Base-by-base conservation (phyloP, 805 yeast genomes). In the Teunomyces cretensis region DNA sequence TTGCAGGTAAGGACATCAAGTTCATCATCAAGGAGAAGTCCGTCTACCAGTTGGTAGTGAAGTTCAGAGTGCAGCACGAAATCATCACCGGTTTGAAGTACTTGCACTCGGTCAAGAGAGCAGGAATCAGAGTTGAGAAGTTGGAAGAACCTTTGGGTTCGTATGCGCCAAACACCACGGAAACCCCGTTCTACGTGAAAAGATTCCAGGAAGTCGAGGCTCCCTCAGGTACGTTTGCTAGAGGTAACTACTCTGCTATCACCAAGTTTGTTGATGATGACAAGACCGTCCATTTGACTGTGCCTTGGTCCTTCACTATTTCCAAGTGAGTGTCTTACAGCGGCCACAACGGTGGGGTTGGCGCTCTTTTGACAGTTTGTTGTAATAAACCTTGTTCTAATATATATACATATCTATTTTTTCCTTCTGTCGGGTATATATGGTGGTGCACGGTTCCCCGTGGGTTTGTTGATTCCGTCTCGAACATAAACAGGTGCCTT, bases 251-350 rank as follows among this genome's bases (percentile, higher is more conserved):
- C 69, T 78, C 83, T 36, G 96, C 96, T 6, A 74, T 78, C 30
- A 83, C 95, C 12, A 87, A 85, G 64, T 89, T 90, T 58, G 74
- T 87, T 37, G 97, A 91, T 58, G 97, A 90, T 65, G 97, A 91
- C 64, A 82, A 84, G 55, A 76, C 72, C 16, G 77, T 76, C 42
- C 95, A 89, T 64, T 74, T 88, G 62, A 74, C 79, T 30, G 72
- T 88, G 54, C 86, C 92, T 39, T 91, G 97, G 97, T 80, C 84
- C 49, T 88, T 90, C 56, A 84, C 85, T 55, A 88, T 90, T 48
- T 81, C 84, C 38, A 90, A 88, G 51, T 78, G 74, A 53, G 26
- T 32, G 22, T 19, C n/a, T n/a, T n/a, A n/a, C n/a, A n/a, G n/a
- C n/a, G 22, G 22, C 22, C 22, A 19, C 22, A 19, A 19, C 22